Percentiles rank a stretch among this genome's conserved stretches.
phyloP scores from a whole-genome alignment of 1,284 basidiomycete genomes.

The Pterula multifida region DNA sequence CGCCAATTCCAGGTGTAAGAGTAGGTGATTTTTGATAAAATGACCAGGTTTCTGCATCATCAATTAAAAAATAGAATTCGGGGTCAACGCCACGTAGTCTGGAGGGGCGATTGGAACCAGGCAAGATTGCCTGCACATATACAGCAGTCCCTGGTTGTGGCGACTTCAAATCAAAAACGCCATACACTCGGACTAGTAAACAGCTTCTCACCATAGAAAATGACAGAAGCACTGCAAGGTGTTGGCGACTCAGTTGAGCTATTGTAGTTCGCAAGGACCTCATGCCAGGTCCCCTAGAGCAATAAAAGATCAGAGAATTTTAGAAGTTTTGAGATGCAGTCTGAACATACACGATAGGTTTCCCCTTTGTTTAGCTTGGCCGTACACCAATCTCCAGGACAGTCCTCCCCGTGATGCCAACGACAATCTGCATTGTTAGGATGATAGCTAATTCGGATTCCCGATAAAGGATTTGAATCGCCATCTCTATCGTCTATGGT shows the following conservation, averaged over 20 bases:
- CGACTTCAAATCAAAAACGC: background rate
- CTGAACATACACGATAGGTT: no score
- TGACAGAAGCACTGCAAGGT: background rate
- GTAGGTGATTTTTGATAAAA: background rate
- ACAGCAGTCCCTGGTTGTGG: background rate
- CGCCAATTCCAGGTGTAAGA: background rate
- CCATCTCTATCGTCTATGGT: no score
- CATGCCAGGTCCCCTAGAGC: background rate
- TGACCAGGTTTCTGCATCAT: background rate
- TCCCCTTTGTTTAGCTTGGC: no score
- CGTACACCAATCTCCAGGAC: no score
- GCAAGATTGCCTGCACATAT: background rate
- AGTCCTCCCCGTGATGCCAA: no score
- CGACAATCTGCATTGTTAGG: no score
- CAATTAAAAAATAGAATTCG: background rate
- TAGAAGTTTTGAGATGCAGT: background rate
- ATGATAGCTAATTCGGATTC: no score
- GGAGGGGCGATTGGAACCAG: background rate
- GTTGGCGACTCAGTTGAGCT: background rate
- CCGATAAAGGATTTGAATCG: no score
- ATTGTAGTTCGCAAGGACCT: background rate
- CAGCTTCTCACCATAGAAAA: background rate
- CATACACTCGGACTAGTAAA: background rate
- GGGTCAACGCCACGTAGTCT: background rate
- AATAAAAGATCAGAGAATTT: background rate